Base-by-base conservation (phyloP, 2,329 filamentous ascomycete species). In the Corniculantispora saksenae region DNA sequence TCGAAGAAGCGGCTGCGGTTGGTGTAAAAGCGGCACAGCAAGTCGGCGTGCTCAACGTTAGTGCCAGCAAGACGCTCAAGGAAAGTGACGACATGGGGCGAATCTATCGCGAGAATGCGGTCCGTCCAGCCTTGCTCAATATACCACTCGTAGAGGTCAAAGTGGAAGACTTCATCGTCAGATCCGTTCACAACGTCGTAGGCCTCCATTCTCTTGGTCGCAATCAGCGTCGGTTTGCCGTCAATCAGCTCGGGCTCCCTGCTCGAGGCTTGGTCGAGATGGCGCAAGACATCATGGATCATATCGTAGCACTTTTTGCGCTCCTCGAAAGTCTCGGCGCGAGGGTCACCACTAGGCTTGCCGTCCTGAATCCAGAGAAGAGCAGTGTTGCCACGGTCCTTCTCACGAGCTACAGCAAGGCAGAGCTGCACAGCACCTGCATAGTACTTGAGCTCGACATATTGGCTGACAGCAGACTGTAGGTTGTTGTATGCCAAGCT, bases 121-220 rank as follows among this genome's bases (percentile, higher is more conserved):
- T 97, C 93, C 12, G 88, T 91, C 88, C 92, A 94, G 21, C 91
- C 90, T 75, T 94, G 89, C 62, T 85, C 80, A 69, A 98, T 89
- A 77, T 99, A 99, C 94, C 95, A 99, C 72, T 97, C 94, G 75
- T 97, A 99, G n/a, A 99, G 84, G 72, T 92, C 93, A 67, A 92
- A 96, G 75, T 98, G 91, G 81, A 99, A 99, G 5, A 97, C 91
- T 73, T 97, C 92, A 70, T 99, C 95, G 17, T 90, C 86, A 0
- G 94, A 97, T 66, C 86, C 86, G 73, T 96, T 92, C 71, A 99
- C 93, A 2, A 97, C 91, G 53, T 89, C 87, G 77, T 98, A 97
- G 0, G 95, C 94, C 79, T 99, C 94, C 58, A 88, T 86, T 69
- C 91, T 87, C 76, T 95, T 93, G 55, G 89, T 94, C 2, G 89